A percentile compares a stretch with the other conserved stretches of the same genome.
Evolutionary conservation across 1,284 basidiomycete species (phyloP).

Genomic region (Trichosporon sp.): DNA sequence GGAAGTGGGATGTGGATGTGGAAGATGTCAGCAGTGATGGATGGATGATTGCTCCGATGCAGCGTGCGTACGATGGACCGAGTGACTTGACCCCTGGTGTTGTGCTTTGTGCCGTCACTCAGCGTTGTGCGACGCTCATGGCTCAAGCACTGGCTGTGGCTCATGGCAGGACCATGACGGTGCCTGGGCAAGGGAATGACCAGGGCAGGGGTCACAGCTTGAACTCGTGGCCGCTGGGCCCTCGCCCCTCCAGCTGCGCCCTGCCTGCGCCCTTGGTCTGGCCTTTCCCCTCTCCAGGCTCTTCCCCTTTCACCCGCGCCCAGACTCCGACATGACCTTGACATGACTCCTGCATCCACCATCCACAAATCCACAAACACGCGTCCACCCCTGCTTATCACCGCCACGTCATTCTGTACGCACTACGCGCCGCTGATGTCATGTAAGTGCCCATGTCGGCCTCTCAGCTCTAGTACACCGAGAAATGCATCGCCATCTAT

Average conservation of each 20-base stretch:
- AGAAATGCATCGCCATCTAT: background rate
- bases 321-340: background rate
- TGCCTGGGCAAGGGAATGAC: background rate
- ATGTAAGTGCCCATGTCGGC: background rate
- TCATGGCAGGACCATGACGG: background rate
- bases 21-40: background rate
- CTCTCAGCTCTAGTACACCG: slow-evolving; percentile 5
- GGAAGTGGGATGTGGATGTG: background rate
- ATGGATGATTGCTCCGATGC: slow-evolving; percentile 5
- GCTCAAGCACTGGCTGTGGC: no score
- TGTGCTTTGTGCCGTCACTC: background rate
- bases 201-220: background rate
- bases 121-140: background rate
- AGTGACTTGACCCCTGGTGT: background rate
- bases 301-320: background rate
- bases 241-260: background rate
- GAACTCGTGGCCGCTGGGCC: background rate
- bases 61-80: no score
- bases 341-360: no score
- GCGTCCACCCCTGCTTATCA: background rate
- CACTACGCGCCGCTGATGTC: slow-evolving; percentile 4
- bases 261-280: background rate
- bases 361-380: background rate
- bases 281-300: no score
- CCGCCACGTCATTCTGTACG: background rate